Percentiles rank a stretch among this genome's conserved stretches.
Evolutionary conservation across 352 stramenopile genomes (phyloP).

Genomic region (Pythium diclinum): DNA sequence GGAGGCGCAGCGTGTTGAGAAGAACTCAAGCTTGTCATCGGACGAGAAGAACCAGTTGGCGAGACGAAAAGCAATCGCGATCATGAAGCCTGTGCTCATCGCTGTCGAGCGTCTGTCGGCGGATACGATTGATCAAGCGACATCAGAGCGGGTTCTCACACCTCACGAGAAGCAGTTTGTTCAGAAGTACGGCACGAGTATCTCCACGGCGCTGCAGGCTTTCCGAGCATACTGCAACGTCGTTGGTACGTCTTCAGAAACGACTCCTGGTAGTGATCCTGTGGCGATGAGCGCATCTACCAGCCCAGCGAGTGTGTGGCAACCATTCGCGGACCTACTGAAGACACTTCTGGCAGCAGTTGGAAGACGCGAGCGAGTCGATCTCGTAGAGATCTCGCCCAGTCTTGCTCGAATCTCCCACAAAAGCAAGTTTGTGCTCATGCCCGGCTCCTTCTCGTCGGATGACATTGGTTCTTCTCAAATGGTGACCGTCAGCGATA

Average conservation of each 20-base stretch:
- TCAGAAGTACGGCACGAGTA: constrained; percentile 49
- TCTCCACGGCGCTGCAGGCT: constrained; percentile 42
- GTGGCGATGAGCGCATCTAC: not conserved
- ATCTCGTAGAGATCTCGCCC: constrained; percentile 74
- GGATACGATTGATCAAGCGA: constrained; percentile 49
- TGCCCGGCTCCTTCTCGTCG: constrained; percentile 42
- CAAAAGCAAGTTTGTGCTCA: constrained; percentile 41
- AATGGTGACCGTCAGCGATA: constrained; percentile 21
- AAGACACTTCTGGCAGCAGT: constrained; percentile 46
- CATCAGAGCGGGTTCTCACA: constrained; percentile 32
- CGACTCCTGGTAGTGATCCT: not conserved
- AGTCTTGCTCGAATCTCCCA: constrained; percentile 44
- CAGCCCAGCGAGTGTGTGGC: constrained; percentile 41
- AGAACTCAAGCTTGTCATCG: constrained; percentile 57
- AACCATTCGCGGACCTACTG: constrained; percentile 72
- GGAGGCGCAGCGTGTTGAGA: constrained; percentile 63
- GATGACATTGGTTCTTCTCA: constrained; percentile 2
- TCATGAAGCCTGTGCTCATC: constrained; percentile 81
- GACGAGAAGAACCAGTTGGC: constrained; percentile 66
- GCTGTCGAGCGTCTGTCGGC: constrained; percentile 59
- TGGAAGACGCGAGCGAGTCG: constrained; percentile 47
- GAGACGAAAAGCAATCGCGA: constrained; percentile 68
- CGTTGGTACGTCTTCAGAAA: constrained; percentile 17
- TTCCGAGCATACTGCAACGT: constrained; percentile 45
- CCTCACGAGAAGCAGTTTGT: constrained; percentile 76